phyloP scores from a whole-genome alignment of 441 rosid species.

The Pelargonium cotyledonis region DNA sequence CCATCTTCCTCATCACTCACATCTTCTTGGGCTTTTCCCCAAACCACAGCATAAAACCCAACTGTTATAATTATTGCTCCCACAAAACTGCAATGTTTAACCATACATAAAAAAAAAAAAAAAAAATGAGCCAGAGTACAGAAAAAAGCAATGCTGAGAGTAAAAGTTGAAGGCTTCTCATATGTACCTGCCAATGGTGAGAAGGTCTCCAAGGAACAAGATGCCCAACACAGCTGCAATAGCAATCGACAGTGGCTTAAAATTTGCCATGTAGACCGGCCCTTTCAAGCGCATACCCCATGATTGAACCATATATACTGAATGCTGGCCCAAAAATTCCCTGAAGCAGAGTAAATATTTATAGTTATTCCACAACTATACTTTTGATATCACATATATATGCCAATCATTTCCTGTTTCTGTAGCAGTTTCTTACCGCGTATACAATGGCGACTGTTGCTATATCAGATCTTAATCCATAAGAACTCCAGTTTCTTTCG shows the following conservation, averaged over 20 bases:
- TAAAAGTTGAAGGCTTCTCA: neutral
- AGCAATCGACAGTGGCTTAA: constrained; percentile 51
- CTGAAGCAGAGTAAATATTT: constrained; percentile 17
- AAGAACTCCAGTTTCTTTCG: neutral
- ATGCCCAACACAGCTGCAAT: constrained; percentile 53
- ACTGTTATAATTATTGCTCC: constrained; percentile 63
- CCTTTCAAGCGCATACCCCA: constrained; percentile 62
- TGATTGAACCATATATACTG: constrained; percentile 42
- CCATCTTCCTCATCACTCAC: constrained; percentile 28
- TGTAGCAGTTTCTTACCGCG: constrained; percentile 27
- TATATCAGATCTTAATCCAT: neutral
- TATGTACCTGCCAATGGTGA: constrained; percentile 59
- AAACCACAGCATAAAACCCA: constrained; percentile 69
- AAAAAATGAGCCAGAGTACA: neutral
- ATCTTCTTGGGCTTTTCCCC: constrained; percentile 76
- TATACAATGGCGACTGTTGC: neutral
- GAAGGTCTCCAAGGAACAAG: constrained; percentile 46
- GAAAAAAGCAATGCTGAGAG: no score
- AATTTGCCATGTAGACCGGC: constrained; percentile 55
- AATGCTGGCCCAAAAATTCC: constrained; percentile 57
- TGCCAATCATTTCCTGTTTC: no score
- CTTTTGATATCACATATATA: no score
- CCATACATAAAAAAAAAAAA: no score
- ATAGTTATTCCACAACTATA: no score
- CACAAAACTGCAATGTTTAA: no score